Evolutionary conservation across 164 flowering plant species (phyloP).

Genomic region (Platanus orientalis): DNA sequence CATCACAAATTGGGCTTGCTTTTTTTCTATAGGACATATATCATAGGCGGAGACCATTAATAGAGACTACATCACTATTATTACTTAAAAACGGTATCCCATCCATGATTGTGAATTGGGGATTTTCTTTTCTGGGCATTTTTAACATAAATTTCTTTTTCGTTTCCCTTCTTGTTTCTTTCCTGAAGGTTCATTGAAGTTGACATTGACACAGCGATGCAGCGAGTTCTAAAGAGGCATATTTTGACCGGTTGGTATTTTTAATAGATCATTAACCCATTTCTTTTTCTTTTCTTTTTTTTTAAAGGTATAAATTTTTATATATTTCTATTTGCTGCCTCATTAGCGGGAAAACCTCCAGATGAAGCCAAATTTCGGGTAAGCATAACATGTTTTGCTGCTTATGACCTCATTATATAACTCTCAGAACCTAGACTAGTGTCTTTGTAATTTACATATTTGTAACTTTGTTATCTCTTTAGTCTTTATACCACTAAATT

Average conservation of each 20-base stretch:
- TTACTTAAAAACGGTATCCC: background rate
- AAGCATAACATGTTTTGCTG: conserved; percentile 18
- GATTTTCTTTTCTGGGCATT: background rate
- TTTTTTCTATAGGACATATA: too few species aligned
- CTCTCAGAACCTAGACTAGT: too few species aligned
- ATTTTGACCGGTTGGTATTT: conserved; percentile 53
- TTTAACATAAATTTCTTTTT: background rate
- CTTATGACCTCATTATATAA: background rate
- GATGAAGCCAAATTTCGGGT: conserved; percentile 91
- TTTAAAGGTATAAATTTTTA: background rate
- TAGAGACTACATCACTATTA: too few species aligned
- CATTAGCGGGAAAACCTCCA: conserved; percentile 54
- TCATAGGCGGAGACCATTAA: too few species aligned
- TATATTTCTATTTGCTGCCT: background rate
- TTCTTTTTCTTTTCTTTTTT: too few species aligned
- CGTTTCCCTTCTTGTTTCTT: background rate
- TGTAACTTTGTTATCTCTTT: background rate
- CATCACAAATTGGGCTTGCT: background rate
- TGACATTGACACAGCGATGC: conserved; percentile 73
- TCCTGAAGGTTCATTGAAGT: conserved; percentile 73
- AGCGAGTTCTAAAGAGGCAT: conserved; percentile 71
- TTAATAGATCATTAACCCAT: background rate
- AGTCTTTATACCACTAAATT: background rate
- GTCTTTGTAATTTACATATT: background rate
- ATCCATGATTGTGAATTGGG: background rate